Evolutionary conservation across 345 rosid genomes (phyloP).

Genomic region (Firmiana major): DNA sequence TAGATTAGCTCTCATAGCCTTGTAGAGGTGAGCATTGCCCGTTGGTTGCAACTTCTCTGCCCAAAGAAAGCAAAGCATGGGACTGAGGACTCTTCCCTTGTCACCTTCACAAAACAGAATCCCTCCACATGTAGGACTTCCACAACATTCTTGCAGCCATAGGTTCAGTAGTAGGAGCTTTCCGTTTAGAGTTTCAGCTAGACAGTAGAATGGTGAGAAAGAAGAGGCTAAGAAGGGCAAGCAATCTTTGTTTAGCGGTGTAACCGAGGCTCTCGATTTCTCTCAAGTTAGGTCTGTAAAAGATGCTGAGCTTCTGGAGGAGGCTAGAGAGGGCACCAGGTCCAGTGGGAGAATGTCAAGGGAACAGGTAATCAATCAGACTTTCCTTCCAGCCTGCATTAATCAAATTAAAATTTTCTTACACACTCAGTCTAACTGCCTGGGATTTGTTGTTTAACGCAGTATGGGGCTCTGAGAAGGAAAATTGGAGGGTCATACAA

Average conservation of each 20-base stretch:
- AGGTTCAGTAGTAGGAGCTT: conserved; percentile 13
- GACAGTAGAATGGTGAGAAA: conserved; percentile 31
- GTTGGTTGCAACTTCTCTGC: no score
- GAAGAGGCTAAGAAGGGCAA: conserved; percentile 34
- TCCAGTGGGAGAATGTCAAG: conserved; percentile 64
- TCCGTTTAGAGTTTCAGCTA: conserved; percentile 29
- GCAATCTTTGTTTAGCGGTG: conserved; percentile 61
- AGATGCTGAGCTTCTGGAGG: conserved; percentile 76
- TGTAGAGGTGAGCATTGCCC: no score
- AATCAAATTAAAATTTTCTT: no score
- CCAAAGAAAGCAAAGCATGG: conserved; percentile 23
- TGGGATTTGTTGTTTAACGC: not conserved
- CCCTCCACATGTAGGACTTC: conserved; percentile 8
- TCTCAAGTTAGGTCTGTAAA: conserved; percentile 65
- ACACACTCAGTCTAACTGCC: not conserved
- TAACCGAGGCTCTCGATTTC: conserved; percentile 82
- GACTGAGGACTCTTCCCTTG: conserved; percentile 37
- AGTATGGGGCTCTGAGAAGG: conserved; percentile 74
- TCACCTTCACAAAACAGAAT: conserved; percentile 31
- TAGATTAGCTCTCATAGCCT: no score
- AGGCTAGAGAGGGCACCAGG: conserved; percentile 64
- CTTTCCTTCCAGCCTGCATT: not conserved
- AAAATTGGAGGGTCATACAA: conserved; percentile 84
- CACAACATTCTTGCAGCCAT: conserved; percentile 22
- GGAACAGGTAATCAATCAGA: conserved; percentile 53